phyloP scores from a whole-genome alignment of 352 stramenopile genomes.

The Phytopythium boreale region DNA sequence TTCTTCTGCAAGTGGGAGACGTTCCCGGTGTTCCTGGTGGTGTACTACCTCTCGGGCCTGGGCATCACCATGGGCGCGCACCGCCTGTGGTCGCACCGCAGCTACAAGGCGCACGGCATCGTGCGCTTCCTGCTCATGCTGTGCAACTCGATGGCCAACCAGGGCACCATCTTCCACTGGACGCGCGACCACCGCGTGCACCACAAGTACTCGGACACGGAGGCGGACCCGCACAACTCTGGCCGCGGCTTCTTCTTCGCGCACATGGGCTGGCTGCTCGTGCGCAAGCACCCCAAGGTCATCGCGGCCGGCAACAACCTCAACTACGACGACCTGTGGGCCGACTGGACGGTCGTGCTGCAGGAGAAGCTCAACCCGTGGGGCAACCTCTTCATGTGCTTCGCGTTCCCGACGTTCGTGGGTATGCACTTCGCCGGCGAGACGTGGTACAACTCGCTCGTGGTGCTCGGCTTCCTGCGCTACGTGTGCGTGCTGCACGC shows the following conservation, averaged over 20 bases:
- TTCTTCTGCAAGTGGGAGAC: constrained; percentile 84
- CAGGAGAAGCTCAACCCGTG: constrained; percentile 97
- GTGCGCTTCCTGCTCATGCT: constrained; percentile 97
- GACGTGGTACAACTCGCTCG: constrained; percentile 95
- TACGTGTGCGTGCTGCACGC: constrained; percentile 95
- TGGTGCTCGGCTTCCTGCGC: constrained; percentile 92
- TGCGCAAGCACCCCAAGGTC: constrained; percentile 96
- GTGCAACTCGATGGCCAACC: constrained; percentile 97
- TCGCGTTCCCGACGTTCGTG: constrained; percentile 92
- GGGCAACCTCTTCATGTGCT: constrained; percentile 98
- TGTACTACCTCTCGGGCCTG: constrained; percentile 95
- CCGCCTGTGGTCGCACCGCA: constrained; percentile 96
- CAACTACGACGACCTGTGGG: constrained; percentile 96
- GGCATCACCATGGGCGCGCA: constrained; percentile 98
- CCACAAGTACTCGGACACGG: constrained; percentile 98
- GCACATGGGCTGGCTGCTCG: constrained; percentile 98
- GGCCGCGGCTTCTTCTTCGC: constrained; percentile 98
- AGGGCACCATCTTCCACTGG: constrained; percentile 99
- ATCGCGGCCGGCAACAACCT: constrained; percentile 90
- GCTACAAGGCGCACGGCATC: constrained; percentile 92
- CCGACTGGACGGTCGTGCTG: constrained; percentile 93
- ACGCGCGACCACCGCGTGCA: constrained; percentile 97
- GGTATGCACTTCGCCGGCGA: constrained; percentile 88
- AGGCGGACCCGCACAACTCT: constrained; percentile 94
- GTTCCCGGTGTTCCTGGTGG: constrained; percentile 84